Percentiles rank a stretch among this genome's conserved stretches.
phyloP scores from a whole-genome alignment of 768 basidiomycete genomes.

The Tylopilus felleus region DNA sequence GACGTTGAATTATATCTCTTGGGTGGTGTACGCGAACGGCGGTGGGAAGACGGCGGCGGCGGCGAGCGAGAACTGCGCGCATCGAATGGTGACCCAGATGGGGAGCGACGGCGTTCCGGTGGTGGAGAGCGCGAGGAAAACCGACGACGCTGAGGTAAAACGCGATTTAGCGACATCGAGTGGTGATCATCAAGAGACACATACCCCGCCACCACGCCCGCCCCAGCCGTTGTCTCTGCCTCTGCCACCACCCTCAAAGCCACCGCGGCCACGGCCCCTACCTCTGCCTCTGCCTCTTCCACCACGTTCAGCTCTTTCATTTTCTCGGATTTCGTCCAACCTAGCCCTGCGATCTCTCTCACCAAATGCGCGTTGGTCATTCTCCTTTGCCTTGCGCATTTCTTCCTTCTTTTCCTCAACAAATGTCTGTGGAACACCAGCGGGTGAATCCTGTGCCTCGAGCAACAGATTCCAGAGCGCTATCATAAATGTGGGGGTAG shows the following conservation, averaged over 20 bases:
- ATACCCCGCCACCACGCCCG: conserved; percentile 52
- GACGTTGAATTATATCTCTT: conserved; percentile 34
- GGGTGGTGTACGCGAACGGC: conserved; percentile 39
- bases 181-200: conserved; percentile 5
- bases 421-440: conserved; percentile 87
- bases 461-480: conserved; percentile 89
- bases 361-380: conserved; percentile 61
- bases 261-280: conserved; percentile 47
- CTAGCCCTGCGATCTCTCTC: conserved; percentile 68
- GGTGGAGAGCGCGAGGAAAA: conserved; percentile 42
- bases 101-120: conserved; percentile 47
- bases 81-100: conserved; percentile 36
- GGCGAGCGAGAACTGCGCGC: conserved; percentile 39
- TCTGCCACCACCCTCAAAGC: conserved; percentile 49
- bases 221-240: conserved; percentile 66
- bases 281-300: conserved; percentile 61
- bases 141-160: conserved; percentile 40
- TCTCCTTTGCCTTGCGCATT: conserved; percentile 67
- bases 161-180: conserved; percentile 6
- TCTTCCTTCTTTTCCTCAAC: conserved; percentile 92
- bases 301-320: conserved; percentile 46
- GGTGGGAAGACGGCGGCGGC: conserved; percentile 29
- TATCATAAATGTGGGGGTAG: conserved; percentile 84
- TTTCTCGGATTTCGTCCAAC: conserved; percentile 65
- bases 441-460: conserved; percentile 85